These are phyloP conservation scores for Aphanocladium album DNA, from an alignment of 2,329 filamentous ascomycete genomes.

Conservation along the genomic window DNA sequence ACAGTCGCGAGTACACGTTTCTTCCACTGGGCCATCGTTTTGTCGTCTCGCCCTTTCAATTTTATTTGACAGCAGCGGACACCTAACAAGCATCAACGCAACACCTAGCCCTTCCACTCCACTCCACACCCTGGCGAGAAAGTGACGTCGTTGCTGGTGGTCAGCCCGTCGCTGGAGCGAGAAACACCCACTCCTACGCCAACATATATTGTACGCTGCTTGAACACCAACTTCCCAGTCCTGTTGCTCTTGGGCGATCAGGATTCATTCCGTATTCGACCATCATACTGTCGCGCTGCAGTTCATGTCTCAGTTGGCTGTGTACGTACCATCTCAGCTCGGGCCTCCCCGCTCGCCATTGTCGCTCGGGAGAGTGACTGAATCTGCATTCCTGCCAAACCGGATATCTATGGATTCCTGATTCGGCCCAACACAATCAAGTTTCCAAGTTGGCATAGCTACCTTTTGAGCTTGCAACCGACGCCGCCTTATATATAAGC, in stretches of 20 bases:
- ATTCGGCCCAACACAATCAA: background rate
- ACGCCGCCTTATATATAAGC: background rate
- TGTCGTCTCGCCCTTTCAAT: background rate
- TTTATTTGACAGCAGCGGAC: background rate
- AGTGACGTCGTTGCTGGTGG: constrained; percentile 1
- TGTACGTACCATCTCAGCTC: background rate
- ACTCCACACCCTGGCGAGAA: background rate
- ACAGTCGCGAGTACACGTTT: too few relatives aligned
- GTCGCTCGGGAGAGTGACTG: background rate
- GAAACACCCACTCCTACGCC: background rate
- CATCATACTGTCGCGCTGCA: background rate
- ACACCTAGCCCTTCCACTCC: background rate
- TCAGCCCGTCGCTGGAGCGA: background rate
- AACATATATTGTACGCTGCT: background rate
- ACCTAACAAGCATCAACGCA: background rate
- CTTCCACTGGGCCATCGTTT: too few relatives aligned
- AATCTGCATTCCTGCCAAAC: background rate
- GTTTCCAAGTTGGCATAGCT: background rate
- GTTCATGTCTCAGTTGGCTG: background rate
- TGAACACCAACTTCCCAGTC: background rate
- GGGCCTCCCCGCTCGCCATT: background rate
- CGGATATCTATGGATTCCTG: background rate
- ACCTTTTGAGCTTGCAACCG: background rate
- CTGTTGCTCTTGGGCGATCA: background rate
- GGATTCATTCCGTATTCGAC: background rate